phyloP scores from a whole-genome alignment of 2,329 filamentous ascomycete genomes.

The Thelonectria rubi region DNA sequence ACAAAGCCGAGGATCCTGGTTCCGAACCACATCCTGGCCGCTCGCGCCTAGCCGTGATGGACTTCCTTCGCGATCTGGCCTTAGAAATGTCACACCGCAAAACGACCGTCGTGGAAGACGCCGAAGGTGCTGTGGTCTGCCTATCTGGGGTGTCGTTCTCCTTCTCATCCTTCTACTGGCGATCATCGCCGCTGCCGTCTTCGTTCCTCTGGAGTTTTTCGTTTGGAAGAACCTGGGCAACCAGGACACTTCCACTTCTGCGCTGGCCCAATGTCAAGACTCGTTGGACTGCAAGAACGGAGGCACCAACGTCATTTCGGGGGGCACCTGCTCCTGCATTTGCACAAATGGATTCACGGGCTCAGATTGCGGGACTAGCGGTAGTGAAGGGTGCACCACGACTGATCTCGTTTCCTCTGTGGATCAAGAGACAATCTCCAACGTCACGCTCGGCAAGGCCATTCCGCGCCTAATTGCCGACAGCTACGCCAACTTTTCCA shows the following conservation, averaged over 20 bases:
- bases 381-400: conserved; percentile 62
- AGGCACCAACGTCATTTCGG: conserved; percentile 76
- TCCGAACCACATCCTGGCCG: conserved; percentile 60
- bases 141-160: conserved; percentile 79
- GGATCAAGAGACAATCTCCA: conserved; percentile 54
- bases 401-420: conserved; percentile 55
- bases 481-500: conserved; percentile 74
- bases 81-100: conserved; percentile 31
- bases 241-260: conserved; percentile 48
- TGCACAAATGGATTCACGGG: conserved; percentile 88
- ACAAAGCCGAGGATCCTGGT: conserved; percentile 58
- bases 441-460: conserved; percentile 83
- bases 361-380: conserved; percentile 58
- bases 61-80: conserved; percentile 35
- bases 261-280: conserved; percentile 64
- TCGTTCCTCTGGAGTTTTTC: conserved; percentile 76
- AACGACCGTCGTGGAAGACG: conserved; percentile 48
- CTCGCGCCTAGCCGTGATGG: conserved; percentile 47
- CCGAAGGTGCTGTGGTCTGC: conserved; percentile 84
- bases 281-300: conserved; percentile 79
- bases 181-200: conserved; percentile 80
- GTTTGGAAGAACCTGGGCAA: conserved; percentile 63
- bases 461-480: conserved; percentile 78
- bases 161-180: conserved; percentile 71
- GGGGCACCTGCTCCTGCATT: conserved; percentile 80